A percentile compares a stretch with the other conserved stretches of the same genome.
phyloP scores from a whole-genome alignment of 2,329 filamentous ascomycete genomes.

The Trichoderma sp. region DNA sequence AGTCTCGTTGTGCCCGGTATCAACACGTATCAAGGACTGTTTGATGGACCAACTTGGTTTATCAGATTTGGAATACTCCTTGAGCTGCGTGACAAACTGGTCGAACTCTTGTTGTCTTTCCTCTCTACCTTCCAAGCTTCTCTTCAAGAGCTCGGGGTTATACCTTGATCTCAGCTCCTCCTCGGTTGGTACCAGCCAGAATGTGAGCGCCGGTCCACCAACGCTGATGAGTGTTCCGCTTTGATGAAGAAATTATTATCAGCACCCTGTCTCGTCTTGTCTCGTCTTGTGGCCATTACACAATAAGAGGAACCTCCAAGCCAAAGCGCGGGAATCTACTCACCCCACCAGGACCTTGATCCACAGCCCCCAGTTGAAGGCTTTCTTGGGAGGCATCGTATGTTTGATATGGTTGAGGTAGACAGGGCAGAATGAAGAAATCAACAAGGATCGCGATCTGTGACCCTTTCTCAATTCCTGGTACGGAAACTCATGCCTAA shows the following conservation, averaged over 20 bases:
- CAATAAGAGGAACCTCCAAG: not conserved
- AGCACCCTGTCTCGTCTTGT: constrained; percentile 11
- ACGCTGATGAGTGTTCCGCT: constrained; percentile 74
- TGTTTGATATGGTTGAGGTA: not conserved
- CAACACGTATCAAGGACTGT: not conserved
- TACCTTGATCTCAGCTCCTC: constrained; percentile 92
- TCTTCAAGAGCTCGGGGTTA: constrained; percentile 90
- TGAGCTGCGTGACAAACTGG: constrained; percentile 79
- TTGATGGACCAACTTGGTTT: constrained; percentile 71
- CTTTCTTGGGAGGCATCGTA: constrained; percentile 45
- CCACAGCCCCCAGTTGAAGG: constrained; percentile 58
- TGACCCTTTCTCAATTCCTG: not conserved
- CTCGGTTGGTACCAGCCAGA: constrained; percentile 79
- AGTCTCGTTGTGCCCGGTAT: constrained; percentile 11
- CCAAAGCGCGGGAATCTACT: constrained; percentile 34
- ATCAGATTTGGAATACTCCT: constrained; percentile 86
- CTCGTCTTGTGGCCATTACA: constrained; percentile 4
- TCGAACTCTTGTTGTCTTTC: constrained; percentile 84
- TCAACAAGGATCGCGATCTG: not conserved
- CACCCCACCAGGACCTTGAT: constrained; percentile 73
- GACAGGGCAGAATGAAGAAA: not conserved
- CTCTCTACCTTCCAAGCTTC: constrained; percentile 76
- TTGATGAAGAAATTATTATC: constrained; percentile 22
- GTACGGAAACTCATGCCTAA: not conserved
- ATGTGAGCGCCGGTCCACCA: constrained; percentile 82